phyloP scores from a whole-genome alignment of 176 grass and related monocot species.

The Hyparrhenia diplandra region DNA sequence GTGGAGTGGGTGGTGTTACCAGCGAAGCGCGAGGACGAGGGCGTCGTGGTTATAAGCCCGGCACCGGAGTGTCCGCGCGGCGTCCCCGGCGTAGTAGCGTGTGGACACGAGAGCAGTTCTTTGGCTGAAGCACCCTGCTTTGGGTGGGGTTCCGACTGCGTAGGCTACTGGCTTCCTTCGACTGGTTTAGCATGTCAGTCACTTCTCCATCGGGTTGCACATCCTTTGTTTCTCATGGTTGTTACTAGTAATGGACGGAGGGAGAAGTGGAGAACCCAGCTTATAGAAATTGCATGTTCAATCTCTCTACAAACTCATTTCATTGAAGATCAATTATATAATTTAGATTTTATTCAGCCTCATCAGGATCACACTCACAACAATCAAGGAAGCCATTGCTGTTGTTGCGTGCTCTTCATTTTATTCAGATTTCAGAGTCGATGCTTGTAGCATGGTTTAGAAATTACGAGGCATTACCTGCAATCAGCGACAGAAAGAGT shows the following conservation, averaged over 20 bases:
- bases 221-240: not conserved
- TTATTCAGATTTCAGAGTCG: not conserved
- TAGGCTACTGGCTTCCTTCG: not conserved
- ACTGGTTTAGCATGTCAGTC: conserved; percentile 20
- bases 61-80: not conserved
- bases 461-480: too few relatives aligned
- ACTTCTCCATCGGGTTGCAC: not conserved
- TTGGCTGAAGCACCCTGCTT: not conserved
- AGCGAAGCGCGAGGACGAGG: not conserved
- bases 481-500: not conserved
- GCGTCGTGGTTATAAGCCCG: not conserved
- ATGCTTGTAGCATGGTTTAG: not conserved
- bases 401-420: not conserved
- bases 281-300: too few relatives aligned
- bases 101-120: conserved; percentile 41
- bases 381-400: not conserved
- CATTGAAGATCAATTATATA: not conserved
- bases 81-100: not conserved
- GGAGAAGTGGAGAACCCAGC: not conserved
- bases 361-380: not conserved
- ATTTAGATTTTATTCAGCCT: too few relatives aligned
- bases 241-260: not conserved
- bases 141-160: conserved; percentile 8
- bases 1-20: not conserved
- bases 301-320: not conserved